These are phyloP conservation scores for Trichosporon asahii DNA, from an alignment of 1,284 basidiomycete genomes.

Conservation along the genomic window DNA sequence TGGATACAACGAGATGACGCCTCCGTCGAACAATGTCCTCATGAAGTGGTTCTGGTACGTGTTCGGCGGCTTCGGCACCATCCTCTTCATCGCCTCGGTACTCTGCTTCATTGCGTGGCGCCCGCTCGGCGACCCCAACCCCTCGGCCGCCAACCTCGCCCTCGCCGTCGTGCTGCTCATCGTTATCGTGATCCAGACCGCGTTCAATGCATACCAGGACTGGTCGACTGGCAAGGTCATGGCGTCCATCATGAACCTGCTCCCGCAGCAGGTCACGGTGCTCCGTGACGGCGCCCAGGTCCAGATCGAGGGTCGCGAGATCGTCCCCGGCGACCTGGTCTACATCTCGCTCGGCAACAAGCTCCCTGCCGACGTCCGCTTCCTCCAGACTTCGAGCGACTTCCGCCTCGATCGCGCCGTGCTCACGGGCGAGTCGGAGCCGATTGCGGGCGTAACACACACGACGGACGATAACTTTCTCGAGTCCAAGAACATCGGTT, in stretches of 20 bases:
- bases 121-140: constrained; percentile 53
- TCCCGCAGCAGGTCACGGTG: constrained; percentile 52
- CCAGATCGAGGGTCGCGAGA: constrained; percentile 41
- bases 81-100: constrained; percentile 58
- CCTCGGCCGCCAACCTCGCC: constrained; percentile 54
- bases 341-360: constrained; percentile 49
- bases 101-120: constrained; percentile 56
- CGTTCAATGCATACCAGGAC: constrained; percentile 47
- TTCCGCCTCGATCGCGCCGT: constrained; percentile 63
- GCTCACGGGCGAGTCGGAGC: constrained; percentile 63
- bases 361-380: constrained; percentile 57
- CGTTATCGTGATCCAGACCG: constrained; percentile 54
- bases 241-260: constrained; percentile 53
- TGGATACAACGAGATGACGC: constrained; percentile 52
- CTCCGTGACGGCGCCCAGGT: constrained; percentile 47
- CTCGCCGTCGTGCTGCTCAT: constrained; percentile 54
- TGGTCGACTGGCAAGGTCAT: constrained; percentile 52
- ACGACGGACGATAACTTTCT: constrained; percentile 60
- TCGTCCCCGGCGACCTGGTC: constrained; percentile 52
- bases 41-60: constrained; percentile 54
- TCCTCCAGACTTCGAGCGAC: constrained; percentile 57
- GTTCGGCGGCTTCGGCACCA: constrained; percentile 59
- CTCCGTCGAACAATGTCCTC: constrained; percentile 47
- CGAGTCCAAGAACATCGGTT: constrained; percentile 63
- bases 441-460: constrained; percentile 58